Evolutionary conservation across 371 early-diverging fungal species (phyloP), one percentile per base, ranked within the genome.

Genomic region (Mucor mucedo): DNA sequence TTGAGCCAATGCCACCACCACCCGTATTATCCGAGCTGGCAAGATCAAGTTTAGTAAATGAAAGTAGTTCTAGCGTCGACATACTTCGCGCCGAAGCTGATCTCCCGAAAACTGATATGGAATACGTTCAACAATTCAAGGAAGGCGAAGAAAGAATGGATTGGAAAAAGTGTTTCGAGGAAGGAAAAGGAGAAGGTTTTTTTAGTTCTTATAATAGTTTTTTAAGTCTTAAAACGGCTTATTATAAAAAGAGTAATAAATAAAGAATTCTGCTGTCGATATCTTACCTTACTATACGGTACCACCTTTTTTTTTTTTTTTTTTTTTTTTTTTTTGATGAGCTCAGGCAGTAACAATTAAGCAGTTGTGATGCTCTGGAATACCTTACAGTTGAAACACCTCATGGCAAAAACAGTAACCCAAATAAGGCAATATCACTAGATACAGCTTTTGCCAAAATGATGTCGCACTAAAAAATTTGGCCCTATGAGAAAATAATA

Each of bases 1-100:
- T 64, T 47, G 65, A 64, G 58, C 58, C 65, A 27, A 64, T 64
- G 65, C 65, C 58, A 58, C 53, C 58, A 58, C 65, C 65, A 58
- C 58, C 58, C 53, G 54, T 58, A 58, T 53, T 58, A 53, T 58
- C 65, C 0, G 58, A 64, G 11, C 40, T 53, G 40, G 65, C 65
- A 47, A 60, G 47, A 65, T n/a, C n/a, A n/a, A 47, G 33, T 35
- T 60, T 65, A 50, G 39, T 65, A 27, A 55, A 60, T 29, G 30
- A 65, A 65, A 65, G 42, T 16, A 55, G 49, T 56, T 56, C 60
- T 56, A 50, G 0, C 52, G 60, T 49, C 50, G 56, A 65, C 52
- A 65, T 59, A 60, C 60, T 65, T 55, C 50, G 60, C 30, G 66
- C 48, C 38, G 66, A 65, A 65, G 50, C 45, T 60, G 49, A 30